Conservation (phyloP, 495 filamentous ascomycete species). For the Ramalina peruviana region DNA sequence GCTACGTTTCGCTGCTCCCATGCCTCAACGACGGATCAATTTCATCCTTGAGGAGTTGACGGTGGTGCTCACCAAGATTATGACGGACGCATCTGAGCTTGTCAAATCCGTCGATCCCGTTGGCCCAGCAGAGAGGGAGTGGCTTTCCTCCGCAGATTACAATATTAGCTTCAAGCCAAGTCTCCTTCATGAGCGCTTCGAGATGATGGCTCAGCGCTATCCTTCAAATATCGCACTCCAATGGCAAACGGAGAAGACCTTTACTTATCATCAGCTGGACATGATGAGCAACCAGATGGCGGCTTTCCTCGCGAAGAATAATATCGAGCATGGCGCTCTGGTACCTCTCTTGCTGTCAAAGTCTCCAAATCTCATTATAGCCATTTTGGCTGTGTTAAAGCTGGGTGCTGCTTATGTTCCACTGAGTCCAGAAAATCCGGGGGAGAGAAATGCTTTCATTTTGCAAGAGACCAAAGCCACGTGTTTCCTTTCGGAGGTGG, state of each 20-base stretch:
- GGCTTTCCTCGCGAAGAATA: constrained; percentile 32
- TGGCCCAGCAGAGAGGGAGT: neutral
- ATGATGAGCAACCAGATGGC: constrained; percentile 50
- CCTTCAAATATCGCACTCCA: constrained; percentile 1
- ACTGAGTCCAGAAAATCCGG: constrained; percentile 2
- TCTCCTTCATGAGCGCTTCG: neutral
- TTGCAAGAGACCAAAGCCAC: constrained; percentile 5
- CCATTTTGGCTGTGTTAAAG: constrained; percentile 49
- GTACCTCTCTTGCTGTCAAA: constrained; percentile 60
- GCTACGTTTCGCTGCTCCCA: constrained; percentile 2
- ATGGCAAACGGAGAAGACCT: constrained; percentile 13
- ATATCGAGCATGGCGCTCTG: constrained; percentile 33
- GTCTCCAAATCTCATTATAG: constrained; percentile 47
- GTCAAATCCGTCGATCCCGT: neutral
- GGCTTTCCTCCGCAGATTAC: neutral
- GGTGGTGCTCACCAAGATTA: neutral
- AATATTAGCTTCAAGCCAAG: neutral
- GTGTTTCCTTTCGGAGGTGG: constrained; percentile 1
- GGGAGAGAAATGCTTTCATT: constrained; percentile 6
- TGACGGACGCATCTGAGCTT: constrained; percentile 1
- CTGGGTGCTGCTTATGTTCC: constrained; percentile 5
- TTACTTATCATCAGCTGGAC: constrained; percentile 53
- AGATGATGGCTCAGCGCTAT: neutral
- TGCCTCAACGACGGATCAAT: constrained; percentile 7
- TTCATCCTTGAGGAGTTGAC: constrained; percentile 8